Evolutionary conservation across 2,329 filamentous ascomycete species (phyloP).

Genomic region (Xylaria sp.): DNA sequence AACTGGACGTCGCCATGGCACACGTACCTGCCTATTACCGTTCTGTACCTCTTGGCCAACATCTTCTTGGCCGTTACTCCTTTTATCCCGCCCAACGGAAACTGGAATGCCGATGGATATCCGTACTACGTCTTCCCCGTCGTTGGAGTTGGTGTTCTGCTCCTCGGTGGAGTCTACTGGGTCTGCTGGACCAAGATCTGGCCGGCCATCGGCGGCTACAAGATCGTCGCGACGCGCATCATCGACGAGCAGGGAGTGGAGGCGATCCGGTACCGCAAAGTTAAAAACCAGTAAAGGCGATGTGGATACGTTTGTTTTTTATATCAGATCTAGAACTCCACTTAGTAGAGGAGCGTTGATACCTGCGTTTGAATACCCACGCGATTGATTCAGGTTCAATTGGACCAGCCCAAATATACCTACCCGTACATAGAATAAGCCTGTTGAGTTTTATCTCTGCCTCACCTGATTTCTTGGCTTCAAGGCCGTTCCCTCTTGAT

Average conservation of each 20-base stretch:
- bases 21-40: conserved; percentile 58
- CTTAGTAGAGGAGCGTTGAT: not conserved
- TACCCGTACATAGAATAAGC: not conserved
- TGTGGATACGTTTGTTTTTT: conserved; percentile 3
- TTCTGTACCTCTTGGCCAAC: conserved; percentile 63
- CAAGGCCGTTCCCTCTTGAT: not conserved
- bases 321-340: conserved; percentile 1
- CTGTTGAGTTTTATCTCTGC: not conserved
- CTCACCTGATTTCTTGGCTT: not conserved
- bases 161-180: conserved; percentile 65
- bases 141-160: conserved; percentile 62
- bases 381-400: not conserved
- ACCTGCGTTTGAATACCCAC: not conserved
- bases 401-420: conserved; percentile 1
- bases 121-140: conserved; percentile 67
- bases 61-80: conserved; percentile 64
- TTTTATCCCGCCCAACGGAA: conserved; percentile 63
- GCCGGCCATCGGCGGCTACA: conserved; percentile 61
- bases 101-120: conserved; percentile 60
- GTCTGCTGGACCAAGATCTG: conserved; percentile 61
- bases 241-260: conserved; percentile 52
- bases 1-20: conserved; percentile 65
- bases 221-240: conserved; percentile 57
- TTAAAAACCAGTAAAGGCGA: conserved; percentile 40
- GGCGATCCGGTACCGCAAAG: conserved; percentile 47